Evolutionary conservation across 1,139 yeast genomes (phyloP), one percentile per base, ranked within the genome.

Genomic region (Nakaseomyces uthaithaninus): DNA sequence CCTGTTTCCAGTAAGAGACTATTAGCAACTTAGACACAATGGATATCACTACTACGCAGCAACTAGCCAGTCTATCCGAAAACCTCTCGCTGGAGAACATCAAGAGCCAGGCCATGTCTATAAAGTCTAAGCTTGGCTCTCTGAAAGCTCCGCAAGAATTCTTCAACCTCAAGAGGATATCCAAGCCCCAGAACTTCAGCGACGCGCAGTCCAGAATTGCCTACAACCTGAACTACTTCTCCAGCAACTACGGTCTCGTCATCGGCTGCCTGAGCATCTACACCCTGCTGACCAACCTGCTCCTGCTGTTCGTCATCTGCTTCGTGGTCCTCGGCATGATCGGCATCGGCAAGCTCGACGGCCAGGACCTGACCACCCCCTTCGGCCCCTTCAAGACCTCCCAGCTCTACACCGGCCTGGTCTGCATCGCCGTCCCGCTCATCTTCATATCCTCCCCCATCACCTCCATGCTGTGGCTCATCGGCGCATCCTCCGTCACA

Each of bases 371-470:
- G 59, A 76, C 70, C 11, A 65, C 80, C 42, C 86, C 87, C 35
- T 70, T 85, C 49, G 75, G 75, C 19, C 70, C 77, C 51, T 67
- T 82, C 59, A 77, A 87, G 47, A 74, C 91, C 31, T 79, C 91
- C 27, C 95, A 89, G 63, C 73, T 91, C 51, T 91, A 91, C 68
- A 87, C 96, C 27, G 94, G 82, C 22, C 73, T 91, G 55, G 68
- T 87, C 51, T 69, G 81, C 51, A 68, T 83, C 49, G 76, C 94
- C 39, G 69, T 91, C 39, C 98, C 98, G 16, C 72, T 91, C 52
- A 95, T 95, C 11, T 78, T 93, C 60, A 68, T 87, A 54, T 97
- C 98, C 19, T 81, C 94, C 51, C 98, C 98, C 39, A 75, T 93
- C 53, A 76, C 94, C 44, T 87, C 98, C 23, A 67, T 93, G 70